Evolutionary conservation across 169 alveolate genomes (phyloP).

Genomic region (Plasmodium chabaudi): DNA sequence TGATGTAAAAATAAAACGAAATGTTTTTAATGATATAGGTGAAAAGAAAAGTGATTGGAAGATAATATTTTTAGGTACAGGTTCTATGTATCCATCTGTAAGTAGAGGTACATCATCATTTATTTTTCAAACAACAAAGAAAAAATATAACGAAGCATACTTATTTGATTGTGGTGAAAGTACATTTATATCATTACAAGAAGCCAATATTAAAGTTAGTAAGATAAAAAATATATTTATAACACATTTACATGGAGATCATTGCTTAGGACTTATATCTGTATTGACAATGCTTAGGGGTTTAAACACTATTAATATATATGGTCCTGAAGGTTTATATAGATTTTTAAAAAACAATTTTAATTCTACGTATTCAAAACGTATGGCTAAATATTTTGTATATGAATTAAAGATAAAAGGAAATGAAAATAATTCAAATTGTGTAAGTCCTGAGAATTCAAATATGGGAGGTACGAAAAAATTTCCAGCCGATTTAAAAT

Average conservation of each 20-base stretch:
- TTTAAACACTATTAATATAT: conserved; percentile 59
- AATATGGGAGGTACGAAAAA: not conserved
- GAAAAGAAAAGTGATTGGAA: conserved; percentile 78
- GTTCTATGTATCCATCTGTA: conserved; percentile 82
- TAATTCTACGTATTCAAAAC: conserved; percentile 19
- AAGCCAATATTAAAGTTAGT: conserved; percentile 64
- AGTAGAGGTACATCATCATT: conserved; percentile 84
- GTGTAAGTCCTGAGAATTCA: no score
- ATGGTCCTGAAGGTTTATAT: conserved; percentile 87
- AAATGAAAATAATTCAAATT: no score
- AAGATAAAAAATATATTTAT: conserved; percentile 82
- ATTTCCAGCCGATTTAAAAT: conserved; percentile 5
- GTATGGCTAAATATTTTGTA: conserved; percentile 32
- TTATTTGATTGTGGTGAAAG: conserved; percentile 87
- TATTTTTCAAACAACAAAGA: conserved; percentile 74
- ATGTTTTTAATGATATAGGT: conserved; percentile 4
- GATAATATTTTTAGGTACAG: conserved; percentile 84
- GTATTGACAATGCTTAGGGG: conserved; percentile 77
- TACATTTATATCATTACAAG: conserved; percentile 76
- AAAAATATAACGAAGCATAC: conserved; percentile 76
- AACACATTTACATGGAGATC: conserved; percentile 92
- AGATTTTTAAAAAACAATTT: conserved; percentile 54
- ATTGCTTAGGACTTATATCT: conserved; percentile 86
- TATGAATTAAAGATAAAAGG: conserved; percentile 14
- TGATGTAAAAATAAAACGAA: conserved; percentile 41